Percentiles rank a stretch among this genome's conserved stretches.
These are phyloP conservation scores for Ceratobasidium sp. DNA, from an alignment of 1,284 basidiomycete genomes.

Conservation along the genomic window DNA sequence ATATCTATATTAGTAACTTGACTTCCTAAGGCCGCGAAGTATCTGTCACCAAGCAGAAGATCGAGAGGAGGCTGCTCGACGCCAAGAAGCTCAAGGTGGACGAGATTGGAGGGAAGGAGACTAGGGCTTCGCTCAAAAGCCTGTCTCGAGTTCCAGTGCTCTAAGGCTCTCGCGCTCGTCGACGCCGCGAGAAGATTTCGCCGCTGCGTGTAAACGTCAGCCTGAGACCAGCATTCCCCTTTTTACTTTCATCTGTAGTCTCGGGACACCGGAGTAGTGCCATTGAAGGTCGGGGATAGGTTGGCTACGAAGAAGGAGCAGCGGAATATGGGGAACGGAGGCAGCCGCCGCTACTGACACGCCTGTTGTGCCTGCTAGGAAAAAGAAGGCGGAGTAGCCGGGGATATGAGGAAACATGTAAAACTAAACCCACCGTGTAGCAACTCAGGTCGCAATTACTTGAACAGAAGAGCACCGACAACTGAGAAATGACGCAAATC, in stretches of 20 bases:
- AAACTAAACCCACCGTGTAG: no score
- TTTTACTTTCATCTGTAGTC: constrained; percentile 85
- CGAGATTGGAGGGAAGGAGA: constrained; percentile 59
- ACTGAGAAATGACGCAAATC: no score
- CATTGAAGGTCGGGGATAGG: constrained; percentile 67
- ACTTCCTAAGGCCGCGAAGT: constrained; percentile 83
- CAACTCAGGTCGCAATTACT: no score
- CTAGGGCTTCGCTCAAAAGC: constrained; percentile 67
- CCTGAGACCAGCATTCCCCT: constrained; percentile 88
- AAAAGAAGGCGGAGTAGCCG: constrained; percentile 51
- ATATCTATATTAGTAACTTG: constrained; percentile 94
- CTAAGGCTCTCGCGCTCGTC: constrained; percentile 79
- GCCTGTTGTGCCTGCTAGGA: constrained; percentile 52
- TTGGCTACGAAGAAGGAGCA: constrained; percentile 52
- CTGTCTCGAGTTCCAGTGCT: constrained; percentile 83
- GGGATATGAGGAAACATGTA: constrained; percentile 54
- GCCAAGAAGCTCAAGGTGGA: constrained; percentile 57
- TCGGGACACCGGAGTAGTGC: constrained; percentile 83
- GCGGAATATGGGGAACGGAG: constrained; percentile 33
- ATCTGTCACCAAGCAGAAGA: constrained; percentile 83
- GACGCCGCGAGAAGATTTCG: constrained; percentile 79
- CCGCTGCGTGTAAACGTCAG: constrained; percentile 81
- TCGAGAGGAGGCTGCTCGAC: constrained; percentile 72
- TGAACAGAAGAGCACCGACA: no score
- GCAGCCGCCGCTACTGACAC: constrained; percentile 22